Evolutionary conservation across 2,329 filamentous ascomycete genomes (phyloP), one percentile per base, ranked within the genome.

Genomic region (Fusarium coicis): DNA sequence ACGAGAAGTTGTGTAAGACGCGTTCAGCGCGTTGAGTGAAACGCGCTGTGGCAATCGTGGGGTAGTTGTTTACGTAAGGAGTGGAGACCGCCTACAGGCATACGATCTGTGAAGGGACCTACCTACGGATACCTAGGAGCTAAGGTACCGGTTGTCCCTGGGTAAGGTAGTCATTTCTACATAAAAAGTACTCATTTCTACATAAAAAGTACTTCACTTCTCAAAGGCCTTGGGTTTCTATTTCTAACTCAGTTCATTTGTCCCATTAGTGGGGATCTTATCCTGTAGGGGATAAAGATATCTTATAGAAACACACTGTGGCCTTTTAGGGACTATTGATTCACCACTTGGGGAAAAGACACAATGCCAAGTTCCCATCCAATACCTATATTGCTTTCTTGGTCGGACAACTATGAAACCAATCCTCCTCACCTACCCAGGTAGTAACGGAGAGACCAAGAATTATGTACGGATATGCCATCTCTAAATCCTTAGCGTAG

Each of bases 1-100:
- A 66, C 19, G 67, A 55, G 57, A 73, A 64, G 74, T 40, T 77
- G 73, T 67, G 71, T 75, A 59, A 66, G 78, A 82, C 81, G 81
- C 81, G 81, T 82, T 72, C 57, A 79, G 63, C 80, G 80, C 80
- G 81, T 82, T 80, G 73, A 78, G 73, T 76, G 75, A 68, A 76
- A 76, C 72, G 67, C 73, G 76, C 50, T 70, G 67, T 69, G 65
- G 73, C 64, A 63, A 76, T 76, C 71, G 78, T 74, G 79, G 78
- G 79, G 79, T 79, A 23, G 32, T 10, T 32, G 74, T 66, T 78
- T 79, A 79, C 46, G 64, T 78, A 78, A 73, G 42, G 46, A 34
- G 36, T 50, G 47, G 40, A 16, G 49, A 52, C 37, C 67, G 23
- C 34, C 49, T 16, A 21, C 36, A 34, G 32, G 32, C 32, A 37